Evolutionary conservation across 441 rosid genomes (phyloP).

Genomic region (Codiaeum variegatum): DNA sequence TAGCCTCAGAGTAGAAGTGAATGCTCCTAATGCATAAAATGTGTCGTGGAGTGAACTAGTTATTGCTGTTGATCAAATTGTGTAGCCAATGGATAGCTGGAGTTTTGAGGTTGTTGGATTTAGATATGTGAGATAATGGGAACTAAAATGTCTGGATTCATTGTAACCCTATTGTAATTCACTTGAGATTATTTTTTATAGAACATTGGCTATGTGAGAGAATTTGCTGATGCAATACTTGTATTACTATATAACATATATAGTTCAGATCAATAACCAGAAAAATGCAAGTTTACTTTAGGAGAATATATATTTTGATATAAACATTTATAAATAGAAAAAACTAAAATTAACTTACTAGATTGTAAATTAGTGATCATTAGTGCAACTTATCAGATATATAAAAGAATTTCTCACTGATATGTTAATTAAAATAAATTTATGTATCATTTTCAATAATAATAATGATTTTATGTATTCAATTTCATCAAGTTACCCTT

Average conservation of each 20-base stretch:
- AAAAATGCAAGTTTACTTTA: not conserved
- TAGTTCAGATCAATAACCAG: conserved; percentile 25
- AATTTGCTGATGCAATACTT: conserved; percentile 51
- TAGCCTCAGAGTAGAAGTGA: too few species aligned
- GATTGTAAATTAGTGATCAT: too few species aligned
- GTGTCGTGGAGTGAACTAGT: conserved; percentile 45
- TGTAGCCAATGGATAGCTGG: conserved; percentile 40
- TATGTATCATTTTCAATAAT: not conserved
- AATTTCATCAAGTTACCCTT: not conserved
- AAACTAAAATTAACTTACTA: too few species aligned
- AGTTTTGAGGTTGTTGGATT: conserved; percentile 37
- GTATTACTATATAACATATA: conserved; percentile 46
- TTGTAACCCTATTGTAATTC: conserved; percentile 33
- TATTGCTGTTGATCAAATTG: conserved; percentile 60
- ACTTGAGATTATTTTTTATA: conserved; percentile 51
- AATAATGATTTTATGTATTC: not conserved
- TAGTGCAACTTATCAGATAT: too few species aligned
- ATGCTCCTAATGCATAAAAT: too few species aligned
- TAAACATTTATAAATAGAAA: too few species aligned
- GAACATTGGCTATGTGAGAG: conserved; percentile 38
- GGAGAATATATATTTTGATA: too few species aligned
- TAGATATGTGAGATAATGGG: conserved; percentile 34
- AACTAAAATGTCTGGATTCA: conserved; percentile 32
- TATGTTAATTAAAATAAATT: too few species aligned
- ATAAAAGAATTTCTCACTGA: not conserved